Evolutionary conservation across 1,139 yeast genomes (phyloP), one percentile per base, ranked within the genome.

Genomic region (Schwanniomyces etchellsii): DNA sequence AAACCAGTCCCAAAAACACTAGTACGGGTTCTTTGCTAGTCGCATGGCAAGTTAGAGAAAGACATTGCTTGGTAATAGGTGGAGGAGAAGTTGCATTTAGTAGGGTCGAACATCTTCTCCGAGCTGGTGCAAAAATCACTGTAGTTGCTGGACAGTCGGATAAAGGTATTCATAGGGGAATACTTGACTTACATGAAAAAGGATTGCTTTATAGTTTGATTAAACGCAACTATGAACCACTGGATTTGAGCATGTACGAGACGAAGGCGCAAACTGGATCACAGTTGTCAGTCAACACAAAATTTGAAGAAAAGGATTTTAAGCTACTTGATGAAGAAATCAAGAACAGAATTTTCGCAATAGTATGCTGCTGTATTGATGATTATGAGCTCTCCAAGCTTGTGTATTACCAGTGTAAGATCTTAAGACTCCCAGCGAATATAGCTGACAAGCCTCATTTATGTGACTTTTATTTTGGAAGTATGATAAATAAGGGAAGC

Each of bases 381-480:
- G 88, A 81, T 47, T 82, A 82, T 33, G 67, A 63, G 5, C 58
- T 75, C 28, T 76, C 84, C 33, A 57, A 74, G 17, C 57, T 61
- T 40, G 75, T 84, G 13, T 83, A 80, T 52, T 67, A 71, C 38
- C 70, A 68, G 39, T 75, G 84, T 44, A 77, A 79, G 38, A 47
- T 52, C 27, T 47, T 63, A 7, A 58, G 76, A 11, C 54, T 84
- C 31, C 84, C 85, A 12, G 88, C 82, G 21, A 85, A 85, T 50
- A 81, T 84, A 26, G 95, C 95, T 2, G 95, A 85, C 51, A 82
- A 82, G 39, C 95, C 95, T 2, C 72, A 74, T 11, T 59, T 78
- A 38, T 85, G 95, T 58, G 95, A 85, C 52, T 85, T 83, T 52
- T 85, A 83, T 57, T 85, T 84, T 53, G 95, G 95, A 1, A 75